A percentile compares a stretch with the other conserved stretches of the same genome.
phyloP scores from a whole-genome alignment of 2,329 filamentous ascomycete genomes.

The Tolypocladium tundrense region DNA sequence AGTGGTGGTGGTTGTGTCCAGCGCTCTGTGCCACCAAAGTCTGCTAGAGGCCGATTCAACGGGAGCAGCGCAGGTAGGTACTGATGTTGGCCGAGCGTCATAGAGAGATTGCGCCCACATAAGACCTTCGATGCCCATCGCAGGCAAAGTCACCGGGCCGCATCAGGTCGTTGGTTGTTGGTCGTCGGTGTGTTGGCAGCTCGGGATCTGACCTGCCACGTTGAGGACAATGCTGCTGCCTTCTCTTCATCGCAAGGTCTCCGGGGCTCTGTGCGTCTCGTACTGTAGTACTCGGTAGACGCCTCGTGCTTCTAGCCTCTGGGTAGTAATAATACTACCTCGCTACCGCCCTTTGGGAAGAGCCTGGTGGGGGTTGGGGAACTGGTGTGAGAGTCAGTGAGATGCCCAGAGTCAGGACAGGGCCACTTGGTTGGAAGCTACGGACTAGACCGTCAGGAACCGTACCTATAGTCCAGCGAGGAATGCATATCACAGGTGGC shows the following conservation, averaged over 20 bases:
- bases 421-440: neutral
- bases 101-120: slow-evolving; percentile 1
- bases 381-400: neutral
- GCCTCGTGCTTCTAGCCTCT: neutral
- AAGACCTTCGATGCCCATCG: neutral
- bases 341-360: neutral
- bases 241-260: neutral
- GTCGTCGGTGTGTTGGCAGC: neutral
- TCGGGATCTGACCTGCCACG: neutral
- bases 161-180: neutral
- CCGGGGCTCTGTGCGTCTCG: neutral
- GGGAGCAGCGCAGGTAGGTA: neutral
- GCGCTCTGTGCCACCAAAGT: neutral
- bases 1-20: neutral
- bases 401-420: neutral
- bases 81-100: neutral
- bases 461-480: neutral
- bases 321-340: neutral
- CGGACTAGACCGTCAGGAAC: neutral
- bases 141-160: neutral
- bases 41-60: neutral
- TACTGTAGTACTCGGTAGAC: neutral
- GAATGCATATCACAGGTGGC: neutral
- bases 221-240: neutral
- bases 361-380: neutral